phyloP scores from a whole-genome alignment of 352 stramenopile genomes.

The Blastocystis sp. region DNA sequence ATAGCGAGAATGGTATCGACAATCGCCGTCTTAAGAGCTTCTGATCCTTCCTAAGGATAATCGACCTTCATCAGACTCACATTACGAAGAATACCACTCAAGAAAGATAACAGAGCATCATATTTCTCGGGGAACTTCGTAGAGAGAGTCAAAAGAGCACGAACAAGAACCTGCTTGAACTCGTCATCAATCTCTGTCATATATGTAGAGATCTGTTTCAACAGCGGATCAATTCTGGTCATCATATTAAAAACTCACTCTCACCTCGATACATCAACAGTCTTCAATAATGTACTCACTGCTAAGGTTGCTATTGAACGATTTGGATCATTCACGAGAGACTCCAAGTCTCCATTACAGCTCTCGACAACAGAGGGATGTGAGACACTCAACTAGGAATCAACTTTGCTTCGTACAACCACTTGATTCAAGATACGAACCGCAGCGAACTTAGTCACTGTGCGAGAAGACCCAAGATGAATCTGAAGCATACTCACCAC shows the following conservation, averaged over 20 bases:
- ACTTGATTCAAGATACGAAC: slow-evolving; percentile 90
- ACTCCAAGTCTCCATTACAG: slow-evolving; percentile 97
- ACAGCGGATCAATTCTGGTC: slow-evolving; percentile 74
- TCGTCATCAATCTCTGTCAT: slow-evolving; percentile 98
- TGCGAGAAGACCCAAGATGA: slow-evolving; percentile 87
- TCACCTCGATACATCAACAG: slow-evolving; percentile 71
- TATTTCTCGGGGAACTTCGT: slow-evolving; percentile 97
- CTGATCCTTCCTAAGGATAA: slow-evolving; percentile 81
- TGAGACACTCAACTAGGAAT: slow-evolving; percentile 76
- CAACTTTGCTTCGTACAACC: slow-evolving; percentile 68
- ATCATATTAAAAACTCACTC: slow-evolving; percentile 85
- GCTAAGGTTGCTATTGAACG: slow-evolving; percentile 94
- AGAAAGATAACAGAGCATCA: slow-evolving; percentile 91
- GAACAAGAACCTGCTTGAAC: slow-evolving; percentile 98
- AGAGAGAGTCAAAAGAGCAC: slow-evolving; percentile 92
- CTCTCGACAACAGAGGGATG: slow-evolving; percentile 91
- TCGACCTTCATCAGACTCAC: slow-evolving; percentile 71
- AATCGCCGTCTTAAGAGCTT: slow-evolving; percentile 98
- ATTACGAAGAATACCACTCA: slow-evolving; percentile 92
- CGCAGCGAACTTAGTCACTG: slow-evolving; percentile 89
- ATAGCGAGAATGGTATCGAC: slow-evolving; percentile 93
- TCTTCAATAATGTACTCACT: slow-evolving; percentile 98
- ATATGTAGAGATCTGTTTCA: slow-evolving; percentile 93
- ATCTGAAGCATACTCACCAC: slow-evolving; percentile 95
- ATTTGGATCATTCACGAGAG: slow-evolving; percentile 92